Percentiles rank a stretch among this genome's conserved stretches.
Conservation (phyloP, 2,329 filamentous ascomycete species). For the Curvularia sp. region DNA sequence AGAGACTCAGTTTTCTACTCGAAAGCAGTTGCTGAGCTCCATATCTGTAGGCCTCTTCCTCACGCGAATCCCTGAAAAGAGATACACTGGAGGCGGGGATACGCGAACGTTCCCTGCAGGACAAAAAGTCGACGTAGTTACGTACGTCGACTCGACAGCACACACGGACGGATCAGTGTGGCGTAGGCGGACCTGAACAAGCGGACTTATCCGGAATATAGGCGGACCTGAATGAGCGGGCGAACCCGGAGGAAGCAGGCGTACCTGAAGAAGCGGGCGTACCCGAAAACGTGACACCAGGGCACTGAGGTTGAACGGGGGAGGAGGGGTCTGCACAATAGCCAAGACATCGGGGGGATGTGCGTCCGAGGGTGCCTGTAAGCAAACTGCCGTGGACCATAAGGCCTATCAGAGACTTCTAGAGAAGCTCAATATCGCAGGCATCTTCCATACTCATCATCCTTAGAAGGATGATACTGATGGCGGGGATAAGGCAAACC, state of each 20-base stretch:
- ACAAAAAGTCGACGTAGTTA: constrained; percentile 16
- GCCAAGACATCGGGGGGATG: constrained; percentile 22
- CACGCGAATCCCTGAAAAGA: constrained; percentile 28
- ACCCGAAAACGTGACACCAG: constrained; percentile 13
- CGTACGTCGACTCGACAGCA: constrained; percentile 2
- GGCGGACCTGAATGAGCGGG: constrained; percentile 12
- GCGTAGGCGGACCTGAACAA: constrained; percentile 7
- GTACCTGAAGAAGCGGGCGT: constrained; percentile 21
- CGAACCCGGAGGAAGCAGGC: constrained; percentile 15
- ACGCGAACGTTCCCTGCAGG: constrained; percentile 29
- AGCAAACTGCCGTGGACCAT: constrained; percentile 34
- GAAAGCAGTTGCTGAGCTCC: constrained; percentile 17
- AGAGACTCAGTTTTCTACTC: constrained; percentile 19
- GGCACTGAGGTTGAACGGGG: constrained; percentile 1
- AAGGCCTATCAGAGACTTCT: constrained; percentile 29
- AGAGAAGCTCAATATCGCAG: constrained; percentile 31
- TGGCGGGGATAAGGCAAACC: constrained; percentile 26
- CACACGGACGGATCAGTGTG: not conserved
- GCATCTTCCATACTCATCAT: constrained; percentile 36
- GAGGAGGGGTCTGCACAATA: constrained; percentile 17
- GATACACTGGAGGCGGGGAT: constrained; percentile 32
- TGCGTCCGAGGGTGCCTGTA: constrained; percentile 30
- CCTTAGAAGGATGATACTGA: constrained; percentile 34
- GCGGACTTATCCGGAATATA: constrained; percentile 14
- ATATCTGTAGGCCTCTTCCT: constrained; percentile 44